A percentile compares a stretch with the other conserved stretches of the same genome.
Evolutionary conservation across 179 eudicot genomes (phyloP).

Genomic region (Silene coronaria): DNA sequence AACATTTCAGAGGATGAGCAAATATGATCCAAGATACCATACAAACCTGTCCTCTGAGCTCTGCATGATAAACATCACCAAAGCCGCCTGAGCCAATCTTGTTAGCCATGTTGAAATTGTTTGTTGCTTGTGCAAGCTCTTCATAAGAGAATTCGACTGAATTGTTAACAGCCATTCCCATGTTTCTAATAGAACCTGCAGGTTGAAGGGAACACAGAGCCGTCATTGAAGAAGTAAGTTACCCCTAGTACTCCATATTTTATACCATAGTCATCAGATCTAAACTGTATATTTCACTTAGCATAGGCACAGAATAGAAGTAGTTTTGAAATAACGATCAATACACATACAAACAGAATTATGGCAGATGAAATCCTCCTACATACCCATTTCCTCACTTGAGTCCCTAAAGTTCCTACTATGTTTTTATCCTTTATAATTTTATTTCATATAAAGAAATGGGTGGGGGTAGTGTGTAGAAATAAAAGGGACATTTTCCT

Average conservation of each 20-base stretch:
- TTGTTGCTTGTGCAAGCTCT: conserved; percentile 62
- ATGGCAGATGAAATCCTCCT: no score
- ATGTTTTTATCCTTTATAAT: no score
- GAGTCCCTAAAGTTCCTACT: no score
- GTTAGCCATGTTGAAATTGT: conserved; percentile 34
- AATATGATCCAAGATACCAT: neutral
- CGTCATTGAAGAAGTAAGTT: conserved; percentile 11
- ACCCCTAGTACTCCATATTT: neutral
- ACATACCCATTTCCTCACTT: no score
- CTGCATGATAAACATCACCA: conserved; percentile 46
- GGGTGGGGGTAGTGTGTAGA: no score
- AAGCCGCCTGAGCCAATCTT: conserved; percentile 52
- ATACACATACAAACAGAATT: no score
- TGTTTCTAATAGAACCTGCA: conserved; percentile 18
- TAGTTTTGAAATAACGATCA: no score
- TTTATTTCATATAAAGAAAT: no score
- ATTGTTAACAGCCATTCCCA: conserved; percentile 56
- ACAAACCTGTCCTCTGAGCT: conserved; percentile 46
- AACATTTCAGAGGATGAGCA: neutral
- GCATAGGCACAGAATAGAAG: neutral
- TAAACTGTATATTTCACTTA: neutral
- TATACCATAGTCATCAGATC: neutral
- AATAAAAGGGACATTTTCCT: no score
- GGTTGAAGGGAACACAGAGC: conserved; percentile 17
- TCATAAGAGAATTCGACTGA: conserved; percentile 65